These are phyloP conservation scores for Suillus lakei DNA, from an alignment of 768 basidiomycete genomes.

Conservation along the genomic window DNA sequence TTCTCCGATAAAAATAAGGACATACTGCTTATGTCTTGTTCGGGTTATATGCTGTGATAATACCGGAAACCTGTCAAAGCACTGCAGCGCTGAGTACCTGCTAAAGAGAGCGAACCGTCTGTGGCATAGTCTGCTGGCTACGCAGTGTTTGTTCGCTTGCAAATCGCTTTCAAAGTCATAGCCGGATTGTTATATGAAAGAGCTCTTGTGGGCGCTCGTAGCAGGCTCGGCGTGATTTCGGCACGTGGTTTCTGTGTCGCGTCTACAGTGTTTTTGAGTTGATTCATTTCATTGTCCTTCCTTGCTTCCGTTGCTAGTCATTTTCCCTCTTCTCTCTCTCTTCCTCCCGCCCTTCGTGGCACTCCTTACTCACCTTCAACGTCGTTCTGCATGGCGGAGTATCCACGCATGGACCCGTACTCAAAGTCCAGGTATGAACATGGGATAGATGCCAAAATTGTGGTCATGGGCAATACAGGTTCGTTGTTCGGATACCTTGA, in stretches of 20 bases:
- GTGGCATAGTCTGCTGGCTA: neutral
- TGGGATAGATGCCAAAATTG: conserved; percentile 93
- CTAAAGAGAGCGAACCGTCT: too few relatives aligned
- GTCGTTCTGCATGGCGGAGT: conserved; percentile 55
- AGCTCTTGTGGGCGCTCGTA: conserved; percentile 10
- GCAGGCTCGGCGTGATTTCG: conserved; percentile 13
- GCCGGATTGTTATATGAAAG: neutral
- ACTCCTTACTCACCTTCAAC: conserved; percentile 27
- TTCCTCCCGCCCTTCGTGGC: conserved; percentile 53
- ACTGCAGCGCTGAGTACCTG: neutral
- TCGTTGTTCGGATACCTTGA: conserved; percentile 26
- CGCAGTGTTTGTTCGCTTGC: neutral
- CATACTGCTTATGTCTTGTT: conserved; percentile 38
- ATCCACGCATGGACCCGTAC: conserved; percentile 68
- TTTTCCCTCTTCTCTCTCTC: conserved; percentile 18
- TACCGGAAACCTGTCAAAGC: neutral
- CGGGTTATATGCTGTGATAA: conserved; percentile 1
- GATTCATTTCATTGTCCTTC: conserved; percentile 36
- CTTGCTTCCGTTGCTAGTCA: conserved; percentile 35
- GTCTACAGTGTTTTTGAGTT: conserved; percentile 33
- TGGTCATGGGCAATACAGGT: conserved; percentile 88
- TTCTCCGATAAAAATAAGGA: conserved; percentile 39
- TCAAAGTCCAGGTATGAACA: conserved; percentile 73
- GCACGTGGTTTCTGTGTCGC: conserved; percentile 39
- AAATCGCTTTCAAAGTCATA: neutral